phyloP scores from a whole-genome alignment of 2,329 filamentous ascomycete genomes.

The Talaromyces sp. region DNA sequence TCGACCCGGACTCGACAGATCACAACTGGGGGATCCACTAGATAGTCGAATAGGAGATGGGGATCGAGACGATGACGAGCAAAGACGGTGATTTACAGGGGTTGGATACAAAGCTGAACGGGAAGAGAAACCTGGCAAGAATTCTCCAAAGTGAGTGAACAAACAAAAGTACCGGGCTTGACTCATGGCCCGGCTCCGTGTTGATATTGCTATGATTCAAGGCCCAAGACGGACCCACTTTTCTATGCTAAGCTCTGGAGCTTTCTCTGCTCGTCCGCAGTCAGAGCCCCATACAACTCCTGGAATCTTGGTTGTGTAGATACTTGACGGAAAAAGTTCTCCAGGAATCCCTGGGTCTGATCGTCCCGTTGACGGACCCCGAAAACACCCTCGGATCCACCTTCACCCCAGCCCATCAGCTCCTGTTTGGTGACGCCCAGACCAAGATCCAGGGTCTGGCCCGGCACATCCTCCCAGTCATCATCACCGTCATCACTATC shows the following conservation, averaged over 20 bases:
- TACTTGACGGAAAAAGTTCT: conserved; percentile 73
- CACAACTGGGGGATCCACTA: too few relatives aligned
- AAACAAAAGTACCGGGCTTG: too few relatives aligned
- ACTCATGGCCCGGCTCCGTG: background rate
- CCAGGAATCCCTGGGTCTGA: conserved; percentile 83
- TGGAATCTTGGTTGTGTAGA: conserved; percentile 58
- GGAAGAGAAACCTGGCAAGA: too few relatives aligned
- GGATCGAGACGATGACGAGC: too few relatives aligned
- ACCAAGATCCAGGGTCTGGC: conserved; percentile 76
- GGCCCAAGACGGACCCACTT: background rate
- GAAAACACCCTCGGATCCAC: conserved; percentile 51
- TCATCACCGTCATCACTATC: conserved; percentile 72
- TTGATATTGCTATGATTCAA: background rate
- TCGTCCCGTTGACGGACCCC: conserved; percentile 73
- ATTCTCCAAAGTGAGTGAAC: too few relatives aligned
- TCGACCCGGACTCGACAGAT: background rate
- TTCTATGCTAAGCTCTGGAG: conserved; percentile 35
- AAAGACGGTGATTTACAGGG: too few relatives aligned
- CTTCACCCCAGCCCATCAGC: conserved; percentile 73
- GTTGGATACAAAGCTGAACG: too few relatives aligned
- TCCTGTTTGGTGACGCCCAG: conserved; percentile 70
- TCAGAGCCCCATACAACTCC: conserved; percentile 58
- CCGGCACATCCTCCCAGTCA: conserved; percentile 85
- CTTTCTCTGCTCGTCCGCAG: conserved; percentile 52
- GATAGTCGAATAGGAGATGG: too few relatives aligned